Evolutionary conservation across 2,329 filamentous ascomycete species (phyloP).

Genomic region (Teratosphaeria zuluensis): DNA sequence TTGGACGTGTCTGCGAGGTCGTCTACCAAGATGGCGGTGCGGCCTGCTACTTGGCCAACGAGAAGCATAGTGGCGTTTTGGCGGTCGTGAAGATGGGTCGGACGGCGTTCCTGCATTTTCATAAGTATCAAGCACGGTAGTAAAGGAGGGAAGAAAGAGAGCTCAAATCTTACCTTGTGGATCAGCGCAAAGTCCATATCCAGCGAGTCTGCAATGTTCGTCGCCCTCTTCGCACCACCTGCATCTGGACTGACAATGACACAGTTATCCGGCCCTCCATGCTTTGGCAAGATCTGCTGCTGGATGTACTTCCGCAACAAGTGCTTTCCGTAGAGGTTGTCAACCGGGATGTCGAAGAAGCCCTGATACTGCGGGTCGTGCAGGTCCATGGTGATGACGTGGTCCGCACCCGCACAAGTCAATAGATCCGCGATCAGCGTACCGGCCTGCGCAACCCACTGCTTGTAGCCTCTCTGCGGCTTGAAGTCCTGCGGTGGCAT

Average conservation of each 20-base stretch:
- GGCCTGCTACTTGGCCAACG: constrained; percentile 72
- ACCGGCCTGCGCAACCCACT: constrained; percentile 96
- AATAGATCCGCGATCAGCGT: constrained; percentile 89
- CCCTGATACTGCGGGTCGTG: constrained; percentile 96
- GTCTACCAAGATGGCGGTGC: constrained; percentile 82
- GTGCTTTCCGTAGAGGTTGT: constrained; percentile 86
- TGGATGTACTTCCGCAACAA: constrained; percentile 61
- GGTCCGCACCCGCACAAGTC: constrained; percentile 90
- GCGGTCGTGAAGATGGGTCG: constrained; percentile 75
- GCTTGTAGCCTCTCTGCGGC: constrained; percentile 87
- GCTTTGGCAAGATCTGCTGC: constrained; percentile 73
- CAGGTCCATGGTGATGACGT: constrained; percentile 95
- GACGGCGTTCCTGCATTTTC: constrained; percentile 62
- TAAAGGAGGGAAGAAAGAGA: not conserved
- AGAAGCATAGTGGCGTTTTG: constrained; percentile 84
- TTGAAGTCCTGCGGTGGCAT: constrained; percentile 45
- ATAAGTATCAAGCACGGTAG: constrained; percentile 6
- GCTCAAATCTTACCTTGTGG: constrained; percentile 63
- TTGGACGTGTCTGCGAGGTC: constrained; percentile 94
- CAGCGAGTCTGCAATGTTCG: constrained; percentile 84
- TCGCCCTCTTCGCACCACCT: constrained; percentile 90
- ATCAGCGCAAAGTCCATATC: constrained; percentile 95
- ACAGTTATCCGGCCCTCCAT: constrained; percentile 40
- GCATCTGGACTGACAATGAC: constrained; percentile 96
- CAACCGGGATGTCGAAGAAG: constrained; percentile 97